Evolutionary conservation across 2,329 filamentous ascomycete species (phyloP).

Genomic region (Sphaerulina populicola): DNA sequence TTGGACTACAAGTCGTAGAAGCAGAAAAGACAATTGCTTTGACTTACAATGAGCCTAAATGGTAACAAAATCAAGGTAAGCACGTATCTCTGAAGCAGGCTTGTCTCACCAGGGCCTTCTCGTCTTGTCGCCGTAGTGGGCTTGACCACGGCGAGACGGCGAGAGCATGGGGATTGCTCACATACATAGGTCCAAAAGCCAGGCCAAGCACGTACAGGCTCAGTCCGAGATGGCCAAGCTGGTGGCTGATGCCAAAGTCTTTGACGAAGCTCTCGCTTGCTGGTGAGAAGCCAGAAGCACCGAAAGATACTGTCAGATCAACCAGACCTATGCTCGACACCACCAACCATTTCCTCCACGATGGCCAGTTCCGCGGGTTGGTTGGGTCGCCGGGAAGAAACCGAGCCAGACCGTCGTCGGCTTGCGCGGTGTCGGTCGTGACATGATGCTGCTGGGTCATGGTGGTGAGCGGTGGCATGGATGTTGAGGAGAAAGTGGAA

Average conservation of each 20-base stretch:
- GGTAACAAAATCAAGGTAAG: too few species aligned
- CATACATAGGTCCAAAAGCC: constrained; percentile 40
- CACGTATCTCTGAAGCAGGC: too few species aligned
- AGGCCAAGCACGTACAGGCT: constrained; percentile 43
- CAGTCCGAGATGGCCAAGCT: constrained; percentile 40
- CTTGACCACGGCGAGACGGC: too few species aligned
- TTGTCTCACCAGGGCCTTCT: too few species aligned
- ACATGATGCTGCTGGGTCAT: constrained; percentile 1
- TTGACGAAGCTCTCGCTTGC: constrained; percentile 36
- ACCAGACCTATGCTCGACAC: constrained; percentile 37
- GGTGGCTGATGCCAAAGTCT: constrained; percentile 36
- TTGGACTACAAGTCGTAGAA: not conserved
- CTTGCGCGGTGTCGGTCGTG: not conserved
- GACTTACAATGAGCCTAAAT: constrained; percentile 26
- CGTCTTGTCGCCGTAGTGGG: too few species aligned
- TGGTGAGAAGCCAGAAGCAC: constrained; percentile 43
- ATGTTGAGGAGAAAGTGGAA: not conserved
- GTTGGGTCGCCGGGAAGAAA: constrained; percentile 35
- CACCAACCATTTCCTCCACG: constrained; percentile 41
- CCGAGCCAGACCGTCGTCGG: constrained; percentile 9
- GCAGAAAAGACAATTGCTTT: not conserved
- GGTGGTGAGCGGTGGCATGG: constrained; percentile 1
- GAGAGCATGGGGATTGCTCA: too few species aligned
- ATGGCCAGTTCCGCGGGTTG: constrained; percentile 41
- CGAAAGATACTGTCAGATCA: constrained; percentile 29